Evolutionary conservation across 2,329 filamentous ascomycete species (phyloP), one percentile per base, ranked within the genome.

Genomic region (Penicillium polonicum): DNA sequence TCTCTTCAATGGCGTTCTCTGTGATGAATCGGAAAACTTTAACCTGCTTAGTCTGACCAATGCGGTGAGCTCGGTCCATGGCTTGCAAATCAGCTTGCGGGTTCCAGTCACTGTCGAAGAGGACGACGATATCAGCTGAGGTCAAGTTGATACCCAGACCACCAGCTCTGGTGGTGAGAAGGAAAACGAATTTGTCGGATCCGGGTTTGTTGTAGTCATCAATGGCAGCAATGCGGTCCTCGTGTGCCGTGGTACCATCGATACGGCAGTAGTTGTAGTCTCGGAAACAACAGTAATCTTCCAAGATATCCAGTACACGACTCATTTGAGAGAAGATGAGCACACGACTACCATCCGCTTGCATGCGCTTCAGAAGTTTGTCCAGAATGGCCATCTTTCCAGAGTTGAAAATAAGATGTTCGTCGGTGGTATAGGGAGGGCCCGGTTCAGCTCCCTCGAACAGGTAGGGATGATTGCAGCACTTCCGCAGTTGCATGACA

Each of bases 271-370:
- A 99, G 62, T 96, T 89, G 78, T 90, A 97, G 33, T 91, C 88
- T 57, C 92, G 85, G 82, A 99, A 96, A 44, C 97, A 92, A 64
- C 93, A 97, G 76, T 99, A 99, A 74, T 99, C 94, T 72, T 99
- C 94, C 17, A 99, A 83, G 52, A 99, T 99, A 71, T 99, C 94
- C 42, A 99, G 80, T 39, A 97, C 83, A 83, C 94, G 91, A 70
- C 92, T 97, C 94, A 99, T 99, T 72, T 99, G 94, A 0, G 94
- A 99, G 79, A 99, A 99, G 67, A 99, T 97, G 55, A 99, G 84
- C n/a, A 99, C 92, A 64, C 94, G 86, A 71, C 92, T 97, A 42
- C 92, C 94, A 72, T 96, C 89, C 46, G 84, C 85, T 75, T 92
- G 83, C 79, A 99, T 85, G 46, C 92, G 86, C 68, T 84, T 87